phyloP scores from a whole-genome alignment of 306 rosid genomes.

The Geum urbanum region DNA sequence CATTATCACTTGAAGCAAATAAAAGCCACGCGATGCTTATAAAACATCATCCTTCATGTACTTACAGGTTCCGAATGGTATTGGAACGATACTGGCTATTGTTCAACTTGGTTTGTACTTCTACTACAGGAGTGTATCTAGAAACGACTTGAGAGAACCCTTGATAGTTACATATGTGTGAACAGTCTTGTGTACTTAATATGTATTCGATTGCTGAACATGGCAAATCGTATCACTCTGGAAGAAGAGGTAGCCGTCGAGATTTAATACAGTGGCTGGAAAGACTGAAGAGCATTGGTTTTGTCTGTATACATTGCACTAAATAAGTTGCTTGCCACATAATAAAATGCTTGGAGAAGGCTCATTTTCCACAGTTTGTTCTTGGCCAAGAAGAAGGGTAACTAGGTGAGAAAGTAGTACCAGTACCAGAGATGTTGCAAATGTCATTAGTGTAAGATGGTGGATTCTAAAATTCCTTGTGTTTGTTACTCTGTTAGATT shows the following conservation, averaged over 20 bases:
- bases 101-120: constrained; percentile 33
- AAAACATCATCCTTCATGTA: not conserved
- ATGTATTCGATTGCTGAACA: not conserved
- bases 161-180: constrained; percentile 16
- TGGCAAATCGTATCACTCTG: not conserved
- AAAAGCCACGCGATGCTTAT: not conserved
- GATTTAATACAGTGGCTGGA: not conserved
- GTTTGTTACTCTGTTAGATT: not conserved
- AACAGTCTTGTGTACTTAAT: not conserved
- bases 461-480: not conserved
- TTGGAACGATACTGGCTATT: constrained; percentile 35
- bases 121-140: constrained; percentile 6
- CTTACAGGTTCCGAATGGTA: constrained; percentile 32
- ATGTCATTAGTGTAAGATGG: not conserved
- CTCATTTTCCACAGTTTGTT: not conserved
- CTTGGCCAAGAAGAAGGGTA: not conserved
- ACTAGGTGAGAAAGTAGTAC: not conserved
- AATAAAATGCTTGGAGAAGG: not conserved
- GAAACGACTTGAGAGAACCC: constrained; percentile 11
- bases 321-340: not conserved
- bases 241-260: not conserved
- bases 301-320: not conserved
- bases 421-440: not conserved
- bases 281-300: not conserved
- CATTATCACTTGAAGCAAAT: not conserved